Base-by-base conservation (phyloP, 805 yeast genomes). In the Saccharomyces eubayanus region DNA sequence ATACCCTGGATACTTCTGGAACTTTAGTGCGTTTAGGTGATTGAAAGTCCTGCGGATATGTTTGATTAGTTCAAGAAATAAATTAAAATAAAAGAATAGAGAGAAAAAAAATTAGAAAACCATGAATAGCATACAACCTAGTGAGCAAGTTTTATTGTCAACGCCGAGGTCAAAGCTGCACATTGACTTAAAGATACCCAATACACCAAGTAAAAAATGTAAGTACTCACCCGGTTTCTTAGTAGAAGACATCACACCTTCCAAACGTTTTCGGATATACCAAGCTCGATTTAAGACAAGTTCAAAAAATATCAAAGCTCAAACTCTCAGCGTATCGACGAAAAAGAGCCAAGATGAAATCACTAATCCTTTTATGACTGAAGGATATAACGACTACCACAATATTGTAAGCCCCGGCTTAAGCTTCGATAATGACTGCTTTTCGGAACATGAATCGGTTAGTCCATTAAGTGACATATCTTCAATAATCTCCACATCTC, bases 381-480 rank as follows among this genome's bases (percentile, higher is more conserved):
- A 36, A 36, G 24, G 43, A 36, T 16, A 36, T 16, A 36, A 16
- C 20, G 43, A 36, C 16, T 36, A 36, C 43, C 24, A 21, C 12
- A 59, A 54, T 24, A 28, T 47, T 21, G 24, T 58, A 27, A 47
- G 57, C 30, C 31, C 31, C 1, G 54, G 52, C 31, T 48, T 58
- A 20, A 56, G 49, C 48, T 20, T n/a, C 10, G 62, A 60, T 46
- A 55, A 59, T 8, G 31, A 51, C 29, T 53, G 58, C 36, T 31
- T 48, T 16, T 57, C 63, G 10, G 66, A 62, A 45, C 47, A 55
- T 14, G 64, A 59, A 14, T 53, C 59, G 5, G 56, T 59, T 9
- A 62, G 66, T 55, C 66, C 66, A 12, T 51, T 59, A 21, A 60
- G 63, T 55, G 66, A 62, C 36, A 49, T 56, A 6, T 58, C 62